Base-by-base conservation (phyloP, 768 basidiomycete species). In the Phylloporus rhodoxanthus region DNA sequence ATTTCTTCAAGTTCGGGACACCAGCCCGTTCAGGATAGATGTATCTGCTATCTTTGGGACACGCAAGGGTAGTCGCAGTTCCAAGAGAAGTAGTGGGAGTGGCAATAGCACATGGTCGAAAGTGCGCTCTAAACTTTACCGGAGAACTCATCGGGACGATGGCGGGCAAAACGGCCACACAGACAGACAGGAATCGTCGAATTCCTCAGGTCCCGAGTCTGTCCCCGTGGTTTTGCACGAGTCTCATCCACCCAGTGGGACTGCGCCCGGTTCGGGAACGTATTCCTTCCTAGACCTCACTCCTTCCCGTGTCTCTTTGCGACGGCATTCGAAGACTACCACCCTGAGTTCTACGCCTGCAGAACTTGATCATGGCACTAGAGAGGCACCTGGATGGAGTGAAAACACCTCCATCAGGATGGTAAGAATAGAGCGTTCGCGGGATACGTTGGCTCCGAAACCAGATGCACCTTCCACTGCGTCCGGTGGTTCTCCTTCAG, bases 21-120 rank as follows among this genome's bases (percentile, higher is more conserved):
- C 68, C n/a, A 78, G 75, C 61, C 76, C 78, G 4, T 78, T 79
- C 59, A 66, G 61, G 30, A 61, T 78, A 33, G 73, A 77, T 26
- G 71, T 77, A 40, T 55, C 60, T 28, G 49, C 61, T 53, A 54
- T 69, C 20, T 53, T 67, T 21, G 57, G 58, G 38, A 10, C 50
- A 25, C 48, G 51, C 50, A 57, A 43, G 51, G 47, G 49, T 17
- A 45, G 41, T 26, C 56, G 52, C 43, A 56, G 62, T 40, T 62
- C 61, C 14, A 54, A 51, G 53, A 47, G 57, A 38, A 58, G 59
- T 15, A 57, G 58, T 34, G 56, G 55, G 45, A 62, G 62, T 11
- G 58, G 51, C 9, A 54, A 55, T 23, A 64, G 63, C 26, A 61
- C 63, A 37, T 67, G 61, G 57, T 70, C 67, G 26, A 66, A 52